phyloP scores from a whole-genome alignment of 768 basidiomycete species.

The Hypholoma fasciculare region DNA sequence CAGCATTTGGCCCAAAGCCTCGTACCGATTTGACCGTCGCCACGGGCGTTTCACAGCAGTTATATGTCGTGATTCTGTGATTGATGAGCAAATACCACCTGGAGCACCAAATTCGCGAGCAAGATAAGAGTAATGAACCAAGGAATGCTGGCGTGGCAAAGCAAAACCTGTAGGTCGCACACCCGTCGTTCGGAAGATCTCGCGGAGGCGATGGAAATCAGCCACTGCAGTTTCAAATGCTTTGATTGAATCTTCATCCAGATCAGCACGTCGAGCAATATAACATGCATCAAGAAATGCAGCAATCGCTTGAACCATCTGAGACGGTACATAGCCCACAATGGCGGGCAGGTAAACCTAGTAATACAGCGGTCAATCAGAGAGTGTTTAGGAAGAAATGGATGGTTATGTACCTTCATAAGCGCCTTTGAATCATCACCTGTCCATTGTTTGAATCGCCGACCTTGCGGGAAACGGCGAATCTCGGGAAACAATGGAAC shows the following conservation, averaged over 20 bases:
- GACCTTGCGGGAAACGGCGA: conserved; percentile 26
- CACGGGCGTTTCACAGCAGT: conserved; percentile 35
- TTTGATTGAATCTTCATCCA: background rate
- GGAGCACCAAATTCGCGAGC: conserved; percentile 25
- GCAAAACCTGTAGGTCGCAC: conserved; percentile 13
- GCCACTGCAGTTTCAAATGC: conserved; percentile 1
- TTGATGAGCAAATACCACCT: conserved; percentile 30
- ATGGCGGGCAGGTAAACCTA: conserved; percentile 24
- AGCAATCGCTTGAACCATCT: conserved; percentile 17
- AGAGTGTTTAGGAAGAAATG: no score
- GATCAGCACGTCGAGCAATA: conserved; percentile 21
- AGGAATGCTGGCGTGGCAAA: conserved; percentile 23
- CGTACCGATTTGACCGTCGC: conserved; percentile 27
- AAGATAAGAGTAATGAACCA: conserved; percentile 16
- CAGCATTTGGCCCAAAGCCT: conserved; percentile 37
- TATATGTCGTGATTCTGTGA: conserved; percentile 33
- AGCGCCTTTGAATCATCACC: conserved; percentile 36
- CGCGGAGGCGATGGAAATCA: conserved; percentile 27
- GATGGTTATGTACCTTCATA: conserved; percentile 35
- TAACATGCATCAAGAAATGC: conserved; percentile 36
- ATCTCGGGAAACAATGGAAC: conserved; percentile 22
- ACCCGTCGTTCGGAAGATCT: conserved; percentile 24
- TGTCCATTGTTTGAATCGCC: conserved; percentile 34
- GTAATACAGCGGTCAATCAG: no score
- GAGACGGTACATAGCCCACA: conserved; percentile 11